Base-by-base conservation (phyloP, 2,329 filamentous ascomycete genomes). In the Apiospora pterosperma region DNA sequence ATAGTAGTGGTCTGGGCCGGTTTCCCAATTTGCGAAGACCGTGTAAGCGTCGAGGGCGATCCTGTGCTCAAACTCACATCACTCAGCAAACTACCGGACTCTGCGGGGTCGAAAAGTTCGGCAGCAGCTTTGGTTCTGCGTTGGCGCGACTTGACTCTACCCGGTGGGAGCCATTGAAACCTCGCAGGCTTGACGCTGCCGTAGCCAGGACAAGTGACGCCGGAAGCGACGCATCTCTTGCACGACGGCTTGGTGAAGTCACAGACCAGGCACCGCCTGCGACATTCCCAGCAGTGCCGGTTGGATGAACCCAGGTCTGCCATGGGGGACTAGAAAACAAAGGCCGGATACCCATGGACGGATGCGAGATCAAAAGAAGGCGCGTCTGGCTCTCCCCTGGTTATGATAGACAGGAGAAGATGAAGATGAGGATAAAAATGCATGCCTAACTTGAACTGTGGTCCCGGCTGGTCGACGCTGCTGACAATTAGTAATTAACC, bases 231-330 rank as follows among this genome's bases (percentile, higher is more conserved):
- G 41, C 74, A 76, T 41, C 73, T 69, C 16, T 69, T 71, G 64
- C 73, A 75, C 52, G 19, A 44, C 12, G 74, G 72, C 59, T 63
- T 64, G 25, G 69, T 69, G 44, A 70, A 75, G 66, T 75, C 73
- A 60, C 73, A 75, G 28, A 74, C 72, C 16, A 75, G 41, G 36
- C 59, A 69, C 4, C 70, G 73, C 36, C 73, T 69, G 63, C 65
- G 70, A 63, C 73, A 75, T 66, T 75, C 73, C 73, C 72, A 76
- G 64, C 73, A 76, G 59, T 75, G 73, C 25, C 68, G 71, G 36
- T 64, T 66, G 34, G 48, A 52, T 1, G 44, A 28, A 28, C 28
- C 28, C 4, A 28, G n/a, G 28, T 55, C 48, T 55, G 48, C 16
- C 48, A 55, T 55, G 25, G 5, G 19, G 44, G 44, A 16, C 36